Evolutionary conservation across 441 rosid genomes (phyloP).

Genomic region (Aquilaria agallochum): DNA sequence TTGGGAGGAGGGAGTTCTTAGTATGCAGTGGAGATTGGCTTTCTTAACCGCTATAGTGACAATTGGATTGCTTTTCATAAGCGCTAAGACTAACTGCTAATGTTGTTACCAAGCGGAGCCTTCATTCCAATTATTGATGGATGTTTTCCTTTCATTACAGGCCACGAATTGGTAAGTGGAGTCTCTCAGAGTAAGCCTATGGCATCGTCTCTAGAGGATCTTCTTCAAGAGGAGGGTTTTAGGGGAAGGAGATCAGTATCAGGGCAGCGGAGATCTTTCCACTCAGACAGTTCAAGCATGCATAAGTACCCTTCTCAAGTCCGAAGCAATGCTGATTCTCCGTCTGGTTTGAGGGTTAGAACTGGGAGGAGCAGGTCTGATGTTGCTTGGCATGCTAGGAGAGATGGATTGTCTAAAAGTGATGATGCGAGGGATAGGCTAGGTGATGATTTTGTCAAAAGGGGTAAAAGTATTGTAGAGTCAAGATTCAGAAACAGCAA

Average conservation of each 20-base stretch:
- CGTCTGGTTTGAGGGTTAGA: conserved; percentile 22
- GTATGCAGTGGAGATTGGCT: no score
- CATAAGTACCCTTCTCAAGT: conserved; percentile 14
- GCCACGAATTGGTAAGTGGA: neutral
- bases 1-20: no score
- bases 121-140: no score
- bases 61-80: no score
- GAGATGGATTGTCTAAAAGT: conserved; percentile 23
- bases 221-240: conserved; percentile 65
- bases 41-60: no score
- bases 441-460: conserved; percentile 28
- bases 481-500: conserved; percentile 14
- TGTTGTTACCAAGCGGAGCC: no score
- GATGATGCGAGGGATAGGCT: conserved; percentile 19
- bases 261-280: conserved; percentile 32
- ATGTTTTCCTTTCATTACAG: no score
- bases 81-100: no score
- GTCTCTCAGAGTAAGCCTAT: conserved; percentile 16
- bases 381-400: conserved; percentile 20
- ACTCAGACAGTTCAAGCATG: conserved; percentile 23
- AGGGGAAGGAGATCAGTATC: conserved; percentile 30
- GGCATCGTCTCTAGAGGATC: conserved; percentile 61
- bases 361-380: conserved; percentile 42
- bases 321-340: conserved; percentile 22
- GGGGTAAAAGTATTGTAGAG: conserved; percentile 20